A percentile compares a stretch with the other conserved stretches of the same genome.
Conservation (phyloP, 1,284 basidiomycete species). For the Melampsora americana region DNA sequence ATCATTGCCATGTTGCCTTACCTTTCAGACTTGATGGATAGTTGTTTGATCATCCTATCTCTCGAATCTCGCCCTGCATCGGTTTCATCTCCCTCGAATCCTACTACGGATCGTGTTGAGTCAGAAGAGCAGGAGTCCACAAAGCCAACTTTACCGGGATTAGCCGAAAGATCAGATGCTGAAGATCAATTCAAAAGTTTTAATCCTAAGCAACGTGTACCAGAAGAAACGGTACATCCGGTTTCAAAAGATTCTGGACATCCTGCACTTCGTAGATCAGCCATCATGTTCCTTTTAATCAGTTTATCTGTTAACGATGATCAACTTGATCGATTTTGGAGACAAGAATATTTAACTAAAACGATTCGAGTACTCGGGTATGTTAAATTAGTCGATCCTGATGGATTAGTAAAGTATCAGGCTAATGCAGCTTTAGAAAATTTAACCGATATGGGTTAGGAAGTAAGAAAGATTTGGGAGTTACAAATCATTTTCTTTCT, state of each 20-base stretch:
- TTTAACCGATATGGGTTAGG: not conserved
- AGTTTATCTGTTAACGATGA: not conserved
- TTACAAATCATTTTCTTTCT: too few relatives aligned
- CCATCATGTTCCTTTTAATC: not conserved
- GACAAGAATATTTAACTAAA: not conserved
- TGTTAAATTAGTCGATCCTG: not conserved
- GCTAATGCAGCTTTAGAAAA: slow-evolving; percentile 1
- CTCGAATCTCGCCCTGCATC: not conserved
- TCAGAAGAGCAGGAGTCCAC: not conserved
- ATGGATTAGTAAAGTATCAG: not conserved
- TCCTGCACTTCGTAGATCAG: slow-evolving; percentile 10
- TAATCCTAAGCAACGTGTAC: not conserved
- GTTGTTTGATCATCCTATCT: slow-evolving; percentile 17
- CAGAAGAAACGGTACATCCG: not conserved
- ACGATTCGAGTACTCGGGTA: not conserved
- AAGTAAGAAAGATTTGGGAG: not conserved
- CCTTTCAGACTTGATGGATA: slow-evolving; percentile 18
- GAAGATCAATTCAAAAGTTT: not conserved
- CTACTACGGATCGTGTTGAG: not conserved
- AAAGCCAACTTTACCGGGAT: not conserved
- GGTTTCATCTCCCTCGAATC: not conserved
- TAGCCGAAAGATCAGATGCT: not conserved
- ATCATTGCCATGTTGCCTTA: slow-evolving; percentile 9
- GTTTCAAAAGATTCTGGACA: slow-evolving; percentile 13
- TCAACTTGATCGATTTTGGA: not conserved